Percentiles rank a stretch among this genome's conserved stretches.
These are phyloP conservation scores for Papilionanthe hybrid DNA, from an alignment of 116 monocot genomes.

Conservation along the genomic window DNA sequence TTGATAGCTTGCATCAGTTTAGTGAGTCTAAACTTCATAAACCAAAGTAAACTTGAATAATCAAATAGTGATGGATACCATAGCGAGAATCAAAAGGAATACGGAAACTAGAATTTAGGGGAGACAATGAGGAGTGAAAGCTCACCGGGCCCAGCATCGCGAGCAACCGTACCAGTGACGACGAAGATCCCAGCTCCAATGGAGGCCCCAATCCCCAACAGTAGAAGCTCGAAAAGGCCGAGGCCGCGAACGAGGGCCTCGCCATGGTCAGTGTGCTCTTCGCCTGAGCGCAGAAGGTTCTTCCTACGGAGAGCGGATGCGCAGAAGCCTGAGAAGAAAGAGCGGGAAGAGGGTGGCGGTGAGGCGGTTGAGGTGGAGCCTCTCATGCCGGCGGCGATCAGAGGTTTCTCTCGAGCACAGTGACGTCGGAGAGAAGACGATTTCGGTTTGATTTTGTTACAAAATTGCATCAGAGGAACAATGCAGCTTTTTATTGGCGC, in stretches of 20 bases:
- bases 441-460: too few species aligned
- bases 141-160: slow-evolving; percentile 88
- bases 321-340: slow-evolving; percentile 40
- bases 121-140: background rate
- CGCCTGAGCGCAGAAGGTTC: slow-evolving; percentile 14
- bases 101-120: background rate
- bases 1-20: background rate
- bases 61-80: background rate
- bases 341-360: slow-evolving; percentile 9
- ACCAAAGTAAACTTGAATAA: background rate
- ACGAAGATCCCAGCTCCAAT: slow-evolving; percentile 97
- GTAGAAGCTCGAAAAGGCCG: slow-evolving; percentile 67
- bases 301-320: slow-evolving; percentile 69
- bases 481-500: too few species aligned
- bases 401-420: background rate
- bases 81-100: background rate
- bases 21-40: background rate
- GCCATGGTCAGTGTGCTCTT: slow-evolving; percentile 10
- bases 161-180: slow-evolving; percentile 88
- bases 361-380: slow-evolving; percentile 13
- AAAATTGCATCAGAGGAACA: too few species aligned
- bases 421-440: background rate
- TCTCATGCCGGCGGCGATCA: background rate
- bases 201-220: slow-evolving; percentile 86
- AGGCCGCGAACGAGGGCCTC: slow-evolving; percentile 69